Evolutionary conservation across 495 filamentous ascomycete species (phyloP), one percentile per base, ranked within the genome.

Genomic region (Xylaria grammica): DNA sequence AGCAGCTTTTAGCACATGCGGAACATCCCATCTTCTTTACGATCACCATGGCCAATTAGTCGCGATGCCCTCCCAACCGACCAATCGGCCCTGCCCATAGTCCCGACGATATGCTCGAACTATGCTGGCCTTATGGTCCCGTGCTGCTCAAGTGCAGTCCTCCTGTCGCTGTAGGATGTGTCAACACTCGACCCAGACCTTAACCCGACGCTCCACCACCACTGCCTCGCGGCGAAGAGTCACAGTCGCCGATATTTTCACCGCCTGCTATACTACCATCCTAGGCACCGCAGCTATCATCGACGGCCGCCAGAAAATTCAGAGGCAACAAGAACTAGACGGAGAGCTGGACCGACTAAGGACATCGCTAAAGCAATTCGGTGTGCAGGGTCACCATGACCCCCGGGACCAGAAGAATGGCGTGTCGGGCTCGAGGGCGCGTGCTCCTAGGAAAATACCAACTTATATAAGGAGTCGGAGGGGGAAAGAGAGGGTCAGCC

Each of bases 111-210:
- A 80, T 79, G 76, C 75, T 62, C 67, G 65, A 75, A 71, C 62
- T 64, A 93, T 94, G 91, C 87, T 89, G 74, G 82, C 82, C 60
- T 70, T 91, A 65, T 90, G 87, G 87, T 90, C 87, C 77, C 88
- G 88, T 74, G 83, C 85, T 78, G 85, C 82, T 70, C 84, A 83
- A 79, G 79, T 78, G 67, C 84, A 84, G 76, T 82, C 65, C 60
- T 63, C 85, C 60, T 91, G 89, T 78, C 82, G 81, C 66, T 91
- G 87, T 76, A 82, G 85, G 60, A 78, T 86, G 60, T 91, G 89
- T 74, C 63, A 87, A 40, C 85, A 85, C 58, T 77, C 79, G 27
- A 76, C 83, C 54, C 80, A 81, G 57, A 79, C 80, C 32, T 65
- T 88, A 44, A 73, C 82, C 54, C 83, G 87, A 63, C 78, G 82